phyloP scores from a whole-genome alignment of 805 yeast genomes.

The Ogataea nakhonphanomensis region DNA sequence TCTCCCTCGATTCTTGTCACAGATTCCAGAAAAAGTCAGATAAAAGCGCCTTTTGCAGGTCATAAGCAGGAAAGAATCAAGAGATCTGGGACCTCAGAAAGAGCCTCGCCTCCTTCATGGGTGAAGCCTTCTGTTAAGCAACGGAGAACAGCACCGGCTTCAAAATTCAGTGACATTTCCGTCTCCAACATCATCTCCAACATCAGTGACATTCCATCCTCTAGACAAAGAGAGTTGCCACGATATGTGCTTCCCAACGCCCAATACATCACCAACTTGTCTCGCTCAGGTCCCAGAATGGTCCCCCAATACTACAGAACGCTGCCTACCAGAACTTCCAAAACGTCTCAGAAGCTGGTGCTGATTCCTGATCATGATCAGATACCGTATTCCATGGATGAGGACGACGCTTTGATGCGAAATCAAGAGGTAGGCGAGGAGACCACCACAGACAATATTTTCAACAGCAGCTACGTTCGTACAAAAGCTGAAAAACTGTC shows the following conservation, averaged over 20 bases:
- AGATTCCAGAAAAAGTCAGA: conserved; percentile 63
- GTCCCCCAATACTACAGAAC: conserved; percentile 51
- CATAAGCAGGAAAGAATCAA: conserved; percentile 34
- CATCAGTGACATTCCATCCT: conserved; percentile 86
- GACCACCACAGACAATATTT: conserved; percentile 35
- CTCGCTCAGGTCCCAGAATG: conserved; percentile 23
- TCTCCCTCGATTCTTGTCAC: conserved; percentile 94
- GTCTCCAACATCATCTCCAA: conserved; percentile 76
- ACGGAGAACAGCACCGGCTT: conserved; percentile 23
- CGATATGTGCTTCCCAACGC: conserved; percentile 15
- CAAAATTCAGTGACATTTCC: conserved; percentile 70
- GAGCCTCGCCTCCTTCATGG: conserved; percentile 17
- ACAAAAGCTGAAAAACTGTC: conserved; percentile 53
- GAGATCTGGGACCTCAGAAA: conserved; percentile 16
- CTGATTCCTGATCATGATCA: conserved; percentile 66
- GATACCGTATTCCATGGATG: conserved; percentile 7
- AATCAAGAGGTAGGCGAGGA: conserved; percentile 19
- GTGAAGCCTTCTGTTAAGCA: conserved; percentile 6
- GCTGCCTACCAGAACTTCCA: conserved; percentile 74
- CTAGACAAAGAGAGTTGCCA: conserved; percentile 37
- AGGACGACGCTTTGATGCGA: conserved; percentile 5
- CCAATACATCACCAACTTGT: conserved; percentile 13
- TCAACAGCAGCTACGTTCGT: conserved; percentile 28
- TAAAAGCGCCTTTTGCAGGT: conserved; percentile 78
- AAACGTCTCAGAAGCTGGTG: conserved; percentile 81